Evolutionary conservation across 345 rosid species (phyloP).

Genomic region (Linum usitatissimum): DNA sequence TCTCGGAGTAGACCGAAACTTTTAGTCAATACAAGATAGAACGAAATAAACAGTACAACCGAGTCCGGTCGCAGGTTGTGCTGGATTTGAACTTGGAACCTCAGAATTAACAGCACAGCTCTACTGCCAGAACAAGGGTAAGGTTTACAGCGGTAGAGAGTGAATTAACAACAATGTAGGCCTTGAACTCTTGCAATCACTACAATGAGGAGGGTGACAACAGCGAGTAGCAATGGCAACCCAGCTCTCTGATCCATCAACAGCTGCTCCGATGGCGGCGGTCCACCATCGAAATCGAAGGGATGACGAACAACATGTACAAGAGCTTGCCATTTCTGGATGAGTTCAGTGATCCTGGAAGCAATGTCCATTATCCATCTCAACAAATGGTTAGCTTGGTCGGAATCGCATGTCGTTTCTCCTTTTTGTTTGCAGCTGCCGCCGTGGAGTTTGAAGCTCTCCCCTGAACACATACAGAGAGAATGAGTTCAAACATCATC

Average conservation of each 20-base stretch:
- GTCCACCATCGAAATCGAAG: not conserved
- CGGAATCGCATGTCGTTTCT: no score
- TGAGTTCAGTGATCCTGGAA: not conserved
- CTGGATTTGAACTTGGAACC: no score
- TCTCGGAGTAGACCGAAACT: no score
- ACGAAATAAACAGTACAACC: no score
- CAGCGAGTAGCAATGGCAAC: constrained; percentile 35
- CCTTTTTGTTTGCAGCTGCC: no score
- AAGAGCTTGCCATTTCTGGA: not conserved
- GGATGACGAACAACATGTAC: not conserved
- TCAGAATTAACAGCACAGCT: no score
- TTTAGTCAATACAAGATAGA: no score
- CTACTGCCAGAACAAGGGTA: not conserved
- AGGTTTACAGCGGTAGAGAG: not conserved
- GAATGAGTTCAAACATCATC: no score
- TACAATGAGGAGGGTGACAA: constrained; percentile 34
- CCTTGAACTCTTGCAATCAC: constrained; percentile 16
- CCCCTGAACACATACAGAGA: no score
- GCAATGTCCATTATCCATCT: not conserved
- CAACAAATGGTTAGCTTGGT: not conserved
- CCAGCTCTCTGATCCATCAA: constrained; percentile 11
- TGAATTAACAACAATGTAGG: not conserved
- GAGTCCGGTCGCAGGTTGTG: no score
- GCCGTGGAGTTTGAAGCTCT: no score
- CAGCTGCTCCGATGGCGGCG: not conserved